These are phyloP conservation scores for Candida tammaniensis DNA, from an alignment of 805 yeast species.

Conservation along the genomic window DNA sequence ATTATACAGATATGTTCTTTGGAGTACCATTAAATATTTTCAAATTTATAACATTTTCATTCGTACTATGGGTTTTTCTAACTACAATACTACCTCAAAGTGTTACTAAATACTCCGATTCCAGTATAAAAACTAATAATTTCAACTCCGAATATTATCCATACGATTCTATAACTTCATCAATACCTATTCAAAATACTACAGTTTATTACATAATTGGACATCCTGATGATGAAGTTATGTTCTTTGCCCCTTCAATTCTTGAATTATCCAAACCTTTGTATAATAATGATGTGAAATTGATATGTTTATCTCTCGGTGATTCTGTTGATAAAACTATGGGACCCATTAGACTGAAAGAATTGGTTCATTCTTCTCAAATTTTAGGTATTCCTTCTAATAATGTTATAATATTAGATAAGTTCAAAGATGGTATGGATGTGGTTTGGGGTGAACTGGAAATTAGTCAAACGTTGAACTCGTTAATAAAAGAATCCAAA, in stretches of 20 bases:
- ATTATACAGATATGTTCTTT: conserved; percentile 9
- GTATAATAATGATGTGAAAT: conserved; percentile 48
- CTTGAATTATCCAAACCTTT: conserved; percentile 46
- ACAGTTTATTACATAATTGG: conserved; percentile 64
- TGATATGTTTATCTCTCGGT: conserved; percentile 77
- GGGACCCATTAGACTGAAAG: conserved; percentile 61
- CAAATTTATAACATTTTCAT: conserved; percentile 17
- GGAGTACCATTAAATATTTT: conserved; percentile 6
- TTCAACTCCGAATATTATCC: conserved; percentile 28
- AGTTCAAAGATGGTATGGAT: conserved; percentile 63
- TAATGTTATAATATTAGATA: conserved; percentile 46
- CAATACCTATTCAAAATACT: conserved; percentile 28
- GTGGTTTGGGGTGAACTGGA: conserved; percentile 55
- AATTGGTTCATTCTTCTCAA: conserved; percentile 53
- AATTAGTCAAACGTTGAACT: conserved; percentile 37
- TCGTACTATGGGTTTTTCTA: conserved; percentile 35
- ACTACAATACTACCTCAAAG: conserved; percentile 41
- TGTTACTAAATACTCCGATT: conserved; percentile 24
- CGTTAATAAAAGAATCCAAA: conserved; percentile 17
- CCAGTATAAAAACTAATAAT: conserved; percentile 24
- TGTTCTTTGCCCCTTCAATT: conserved; percentile 89
- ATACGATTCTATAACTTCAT: conserved; percentile 33
- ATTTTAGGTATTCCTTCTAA: conserved; percentile 46
- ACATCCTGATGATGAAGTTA: conserved; percentile 98
- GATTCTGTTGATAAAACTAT: conserved; percentile 60